phyloP scores from a whole-genome alignment of 805 yeast genomes.

The Barnettozyma sp. region DNA sequence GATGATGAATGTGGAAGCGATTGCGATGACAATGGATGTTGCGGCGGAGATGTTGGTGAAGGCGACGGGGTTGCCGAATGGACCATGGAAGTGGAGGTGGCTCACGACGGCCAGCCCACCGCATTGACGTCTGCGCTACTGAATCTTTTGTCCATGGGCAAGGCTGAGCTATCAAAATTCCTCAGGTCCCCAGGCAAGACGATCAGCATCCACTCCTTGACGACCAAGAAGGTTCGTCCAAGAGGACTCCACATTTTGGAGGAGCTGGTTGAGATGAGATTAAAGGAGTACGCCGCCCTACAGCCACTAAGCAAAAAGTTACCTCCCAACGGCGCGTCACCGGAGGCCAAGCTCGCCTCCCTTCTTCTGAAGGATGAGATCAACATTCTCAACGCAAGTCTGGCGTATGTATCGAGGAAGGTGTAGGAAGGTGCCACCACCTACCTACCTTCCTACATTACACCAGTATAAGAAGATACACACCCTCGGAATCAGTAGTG shows the following conservation, averaged over 20 bases:
- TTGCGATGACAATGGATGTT: no score
- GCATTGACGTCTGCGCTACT: slow-evolving; percentile 37
- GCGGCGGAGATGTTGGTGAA: slow-evolving; percentile 13
- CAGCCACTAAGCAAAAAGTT: no score
- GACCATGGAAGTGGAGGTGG: slow-evolving; percentile 38
- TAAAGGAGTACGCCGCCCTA: slow-evolving; percentile 11
- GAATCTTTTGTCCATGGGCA: slow-evolving; percentile 29
- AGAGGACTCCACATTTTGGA: slow-evolving; percentile 18
- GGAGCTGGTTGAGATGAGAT: slow-evolving; percentile 17
- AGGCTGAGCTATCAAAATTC: slow-evolving; percentile 25
- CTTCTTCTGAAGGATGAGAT: slow-evolving; percentile 17
- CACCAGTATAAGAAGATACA: no score
- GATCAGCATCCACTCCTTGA: slow-evolving; percentile 14
- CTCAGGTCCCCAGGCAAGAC: slow-evolving; percentile 16
- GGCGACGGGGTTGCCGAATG: slow-evolving; percentile 30
- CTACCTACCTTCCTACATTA: no score
- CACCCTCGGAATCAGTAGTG: background rate
- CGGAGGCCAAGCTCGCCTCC: slow-evolving; percentile 15
- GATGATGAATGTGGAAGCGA: no score
- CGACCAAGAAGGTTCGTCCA: slow-evolving; percentile 14
- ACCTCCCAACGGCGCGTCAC: no score
- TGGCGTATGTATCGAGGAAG: slow-evolving; percentile 11
- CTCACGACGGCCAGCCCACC: slow-evolving; percentile 38
- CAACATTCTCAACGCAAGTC: slow-evolving; percentile 13
- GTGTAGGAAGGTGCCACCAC: no score